A percentile compares a stretch with the other conserved stretches of the same genome.
Evolutionary conservation across 306 rosid genomes (phyloP).

Genomic region (Casuarina equisetifolia): DNA sequence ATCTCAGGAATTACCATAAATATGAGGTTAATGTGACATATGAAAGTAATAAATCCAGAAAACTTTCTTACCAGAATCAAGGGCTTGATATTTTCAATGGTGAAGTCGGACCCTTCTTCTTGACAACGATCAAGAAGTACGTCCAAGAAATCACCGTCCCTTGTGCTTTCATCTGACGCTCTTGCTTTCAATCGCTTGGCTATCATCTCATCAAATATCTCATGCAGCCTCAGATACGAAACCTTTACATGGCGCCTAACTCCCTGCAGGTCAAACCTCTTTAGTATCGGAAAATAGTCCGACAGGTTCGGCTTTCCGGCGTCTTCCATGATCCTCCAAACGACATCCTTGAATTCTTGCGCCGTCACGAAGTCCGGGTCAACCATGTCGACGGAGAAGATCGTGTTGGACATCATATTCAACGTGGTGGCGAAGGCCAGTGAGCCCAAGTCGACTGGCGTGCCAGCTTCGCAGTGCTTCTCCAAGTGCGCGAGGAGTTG

Average conservation of each 20-base stretch:
- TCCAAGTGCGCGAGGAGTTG: constrained; percentile 38
- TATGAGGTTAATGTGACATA: not conserved
- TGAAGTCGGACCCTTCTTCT: constrained; percentile 29
- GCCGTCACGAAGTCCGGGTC: constrained; percentile 46
- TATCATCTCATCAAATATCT: constrained; percentile 47
- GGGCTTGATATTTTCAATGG: constrained; percentile 44
- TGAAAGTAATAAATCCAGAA: not conserved
- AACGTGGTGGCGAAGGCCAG: constrained; percentile 48
- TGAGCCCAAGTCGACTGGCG: constrained; percentile 37
- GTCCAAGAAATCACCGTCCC: constrained; percentile 51
- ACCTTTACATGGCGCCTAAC: constrained; percentile 44
- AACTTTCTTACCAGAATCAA: constrained; percentile 40
- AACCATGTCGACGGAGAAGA: constrained; percentile 56
- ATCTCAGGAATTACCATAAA: too few species aligned
- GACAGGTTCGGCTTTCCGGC: constrained; percentile 54
- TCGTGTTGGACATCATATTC: constrained; percentile 54
- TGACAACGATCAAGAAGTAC: constrained; percentile 49
- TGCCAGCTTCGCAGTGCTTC: not conserved
- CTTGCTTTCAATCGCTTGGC: constrained; percentile 29
- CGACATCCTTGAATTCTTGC: constrained; percentile 53
- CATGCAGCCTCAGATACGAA: constrained; percentile 49
- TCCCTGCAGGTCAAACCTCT: constrained; percentile 50
- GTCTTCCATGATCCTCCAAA: constrained; percentile 67
- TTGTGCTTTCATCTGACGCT: not conserved
- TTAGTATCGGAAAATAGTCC: constrained; percentile 52